phyloP scores from a whole-genome alignment of 306 rosid species.

The Glycine soja region DNA sequence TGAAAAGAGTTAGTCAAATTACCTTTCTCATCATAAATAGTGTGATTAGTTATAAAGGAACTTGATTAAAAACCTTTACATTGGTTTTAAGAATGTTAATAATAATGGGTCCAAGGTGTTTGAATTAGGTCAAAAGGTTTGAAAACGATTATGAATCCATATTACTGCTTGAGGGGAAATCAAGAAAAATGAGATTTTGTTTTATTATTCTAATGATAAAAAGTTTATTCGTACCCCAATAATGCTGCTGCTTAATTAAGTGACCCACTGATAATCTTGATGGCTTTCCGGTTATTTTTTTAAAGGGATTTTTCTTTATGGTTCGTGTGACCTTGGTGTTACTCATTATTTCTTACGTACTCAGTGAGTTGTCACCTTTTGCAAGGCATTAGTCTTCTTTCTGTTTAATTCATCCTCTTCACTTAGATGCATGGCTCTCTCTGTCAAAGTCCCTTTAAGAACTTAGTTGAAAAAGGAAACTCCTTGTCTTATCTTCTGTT shows the following conservation, averaged over 20 bases:
- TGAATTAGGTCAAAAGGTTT: conserved; percentile 49
- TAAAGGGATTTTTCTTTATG: conserved; percentile 13
- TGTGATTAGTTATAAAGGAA: conserved; percentile 23
- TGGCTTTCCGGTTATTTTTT: conserved; percentile 10
- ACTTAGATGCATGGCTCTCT: conserved; percentile 29
- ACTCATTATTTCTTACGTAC: conserved; percentile 14
- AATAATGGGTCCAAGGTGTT: conserved; percentile 45
- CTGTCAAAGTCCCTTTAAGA: conserved; percentile 34
- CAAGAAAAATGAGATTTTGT: conserved; percentile 5
- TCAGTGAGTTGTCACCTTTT: conserved; percentile 26
- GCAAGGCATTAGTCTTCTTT: conserved; percentile 29
- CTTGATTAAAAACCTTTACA: conserved; percentile 26
- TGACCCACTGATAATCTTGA: conserved; percentile 25
- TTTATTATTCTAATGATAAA: conserved; percentile 36
- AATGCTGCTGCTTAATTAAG: not conserved
- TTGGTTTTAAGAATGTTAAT: conserved; percentile 15
- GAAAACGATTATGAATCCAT: conserved; percentile 31
- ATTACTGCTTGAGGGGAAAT: conserved; percentile 21
- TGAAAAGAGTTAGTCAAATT: not conserved
- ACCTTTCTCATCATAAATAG: conserved; percentile 34
- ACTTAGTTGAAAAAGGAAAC: conserved; percentile 38
- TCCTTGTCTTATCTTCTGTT: conserved; percentile 29
- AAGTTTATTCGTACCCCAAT: conserved; percentile 29
- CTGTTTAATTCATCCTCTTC: conserved; percentile 25
- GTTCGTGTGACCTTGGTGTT: conserved; percentile 24